Evolutionary conservation across 2,329 filamentous ascomycete species (phyloP).

Genomic region (Diaporthe sp.): DNA sequence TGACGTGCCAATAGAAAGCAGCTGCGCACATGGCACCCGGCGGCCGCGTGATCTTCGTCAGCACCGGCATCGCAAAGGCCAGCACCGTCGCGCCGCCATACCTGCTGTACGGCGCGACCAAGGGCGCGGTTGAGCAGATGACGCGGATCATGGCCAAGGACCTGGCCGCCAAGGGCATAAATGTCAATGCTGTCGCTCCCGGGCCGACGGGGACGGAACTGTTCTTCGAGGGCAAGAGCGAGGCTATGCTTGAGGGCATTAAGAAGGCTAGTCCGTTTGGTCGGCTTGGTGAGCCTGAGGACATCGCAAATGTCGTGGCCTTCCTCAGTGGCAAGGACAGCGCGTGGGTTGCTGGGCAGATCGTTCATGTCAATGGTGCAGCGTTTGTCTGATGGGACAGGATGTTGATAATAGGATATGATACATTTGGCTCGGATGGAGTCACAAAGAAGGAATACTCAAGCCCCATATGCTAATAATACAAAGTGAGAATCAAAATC

Average conservation of each 20-base stretch:
- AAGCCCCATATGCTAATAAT: neutral
- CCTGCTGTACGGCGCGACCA: slow-evolving; percentile 64
- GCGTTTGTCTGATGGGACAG: slow-evolving; percentile 14
- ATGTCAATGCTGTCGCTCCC: slow-evolving; percentile 53
- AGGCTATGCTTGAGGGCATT: slow-evolving; percentile 55
- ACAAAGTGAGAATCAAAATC: neutral
- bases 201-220: slow-evolving; percentile 65
- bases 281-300: slow-evolving; percentile 58
- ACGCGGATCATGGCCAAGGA: slow-evolving; percentile 65
- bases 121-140: slow-evolving; percentile 71
- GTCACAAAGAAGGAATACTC: accelerated
- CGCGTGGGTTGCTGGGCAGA: slow-evolving; percentile 59
- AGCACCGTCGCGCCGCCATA: slow-evolving; percentile 56
- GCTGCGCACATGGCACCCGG: slow-evolving; percentile 61
- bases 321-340: slow-evolving; percentile 52
- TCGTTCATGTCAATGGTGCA: slow-evolving; percentile 56
- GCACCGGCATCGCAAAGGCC: slow-evolving; percentile 50
- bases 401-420: neutral
- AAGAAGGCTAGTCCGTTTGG: slow-evolving; percentile 53
- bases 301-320: slow-evolving; percentile 57
- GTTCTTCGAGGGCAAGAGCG: slow-evolving; percentile 61
- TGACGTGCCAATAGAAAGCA: slow-evolving; percentile 52
- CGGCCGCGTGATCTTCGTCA: slow-evolving; percentile 62
- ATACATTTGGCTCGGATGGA: neutral
- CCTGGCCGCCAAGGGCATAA: slow-evolving; percentile 61